A percentile compares a stretch with the other conserved stretches of the same genome.
Evolutionary conservation across 164 flowering plant species (phyloP).

Genomic region (Vitis cinerea): DNA sequence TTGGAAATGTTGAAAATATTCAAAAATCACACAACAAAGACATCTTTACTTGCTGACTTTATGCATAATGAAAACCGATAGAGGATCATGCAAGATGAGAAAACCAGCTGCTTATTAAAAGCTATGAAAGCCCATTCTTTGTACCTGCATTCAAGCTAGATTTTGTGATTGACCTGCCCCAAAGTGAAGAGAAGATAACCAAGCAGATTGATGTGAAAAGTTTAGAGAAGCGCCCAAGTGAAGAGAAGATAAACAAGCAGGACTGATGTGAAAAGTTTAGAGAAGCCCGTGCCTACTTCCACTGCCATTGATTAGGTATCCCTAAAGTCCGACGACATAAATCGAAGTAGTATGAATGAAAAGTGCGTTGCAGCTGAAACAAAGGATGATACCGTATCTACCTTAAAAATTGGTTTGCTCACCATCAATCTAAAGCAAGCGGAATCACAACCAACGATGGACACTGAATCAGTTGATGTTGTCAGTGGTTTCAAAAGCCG

Average conservation of each 20-base stretch:
- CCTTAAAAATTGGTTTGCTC: slow-evolving; percentile 49
- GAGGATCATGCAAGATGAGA: slow-evolving; percentile 61
- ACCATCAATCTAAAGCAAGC: slow-evolving; percentile 33
- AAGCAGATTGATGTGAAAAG: slow-evolving; percentile 12
- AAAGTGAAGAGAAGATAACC: slow-evolving; percentile 15
- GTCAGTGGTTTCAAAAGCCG: slow-evolving; percentile 64
- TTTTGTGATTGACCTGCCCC: slow-evolving; percentile 11
- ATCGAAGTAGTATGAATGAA: slow-evolving; percentile 4
- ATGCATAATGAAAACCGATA: slow-evolving; percentile 11
- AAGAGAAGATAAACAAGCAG: too few relatives aligned
- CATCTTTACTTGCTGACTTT: slow-evolving; percentile 65
- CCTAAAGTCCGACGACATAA: slow-evolving; percentile 4
- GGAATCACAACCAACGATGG: slow-evolving; percentile 14
- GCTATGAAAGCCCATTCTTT: slow-evolving; percentile 33
- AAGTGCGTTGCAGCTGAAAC: slow-evolving; percentile 17
- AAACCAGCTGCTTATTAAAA: slow-evolving; percentile 44
- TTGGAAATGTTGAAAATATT: slow-evolving; percentile 72
- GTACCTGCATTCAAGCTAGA: slow-evolving; percentile 24
- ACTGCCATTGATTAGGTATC: slow-evolving; percentile 15
- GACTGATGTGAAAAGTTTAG: too few relatives aligned
- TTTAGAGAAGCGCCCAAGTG: slow-evolving; percentile 8
- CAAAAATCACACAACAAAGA: slow-evolving; percentile 42
- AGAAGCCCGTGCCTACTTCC: background rate
- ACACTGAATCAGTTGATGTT: slow-evolving; percentile 25
- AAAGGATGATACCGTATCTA: slow-evolving; percentile 25